These are phyloP conservation scores for Nematodospora valgi DNA, from an alignment of 805 yeast genomes.

Conservation along the genomic window DNA sequence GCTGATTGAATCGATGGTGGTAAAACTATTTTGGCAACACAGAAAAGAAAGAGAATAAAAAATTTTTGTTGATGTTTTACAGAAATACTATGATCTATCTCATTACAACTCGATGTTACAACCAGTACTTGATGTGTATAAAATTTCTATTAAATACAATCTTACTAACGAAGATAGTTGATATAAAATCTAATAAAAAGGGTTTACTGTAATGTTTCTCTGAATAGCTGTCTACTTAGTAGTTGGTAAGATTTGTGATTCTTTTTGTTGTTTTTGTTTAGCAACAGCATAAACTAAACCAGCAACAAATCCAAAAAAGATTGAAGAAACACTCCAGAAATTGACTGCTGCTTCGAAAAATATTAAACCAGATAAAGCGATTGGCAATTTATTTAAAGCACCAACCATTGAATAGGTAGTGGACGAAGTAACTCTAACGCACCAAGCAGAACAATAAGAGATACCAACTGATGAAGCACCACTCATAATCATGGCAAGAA, in stretches of 20 bases:
- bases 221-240: constrained; percentile 13
- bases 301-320: constrained; percentile 89
- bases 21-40: too few species aligned
- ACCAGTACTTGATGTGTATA: too few species aligned
- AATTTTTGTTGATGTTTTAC: too few species aligned
- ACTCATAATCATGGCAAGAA: constrained; percentile 82
- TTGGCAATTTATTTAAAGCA: constrained; percentile 96
- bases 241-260: constrained; percentile 28
- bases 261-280: constrained; percentile 80
- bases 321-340: constrained; percentile 86
- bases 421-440: constrained; percentile 97
- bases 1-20: too few species aligned
- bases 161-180: too few species aligned
- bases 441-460: constrained; percentile 99
- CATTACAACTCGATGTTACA: too few species aligned
- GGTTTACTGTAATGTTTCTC: too few species aligned
- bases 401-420: constrained; percentile 99
- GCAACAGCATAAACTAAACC: constrained; percentile 96
- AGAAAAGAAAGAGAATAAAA: too few species aligned
- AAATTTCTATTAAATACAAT: too few species aligned
- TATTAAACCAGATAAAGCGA: constrained; percentile 89
- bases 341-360: constrained; percentile 95
- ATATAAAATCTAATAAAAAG: too few species aligned
- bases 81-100: too few species aligned
- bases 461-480: constrained; percentile 96